Evolutionary conservation across 2,329 filamentous ascomycete genomes (phyloP).

Genomic region (Ophiostoma pallidulum): DNA sequence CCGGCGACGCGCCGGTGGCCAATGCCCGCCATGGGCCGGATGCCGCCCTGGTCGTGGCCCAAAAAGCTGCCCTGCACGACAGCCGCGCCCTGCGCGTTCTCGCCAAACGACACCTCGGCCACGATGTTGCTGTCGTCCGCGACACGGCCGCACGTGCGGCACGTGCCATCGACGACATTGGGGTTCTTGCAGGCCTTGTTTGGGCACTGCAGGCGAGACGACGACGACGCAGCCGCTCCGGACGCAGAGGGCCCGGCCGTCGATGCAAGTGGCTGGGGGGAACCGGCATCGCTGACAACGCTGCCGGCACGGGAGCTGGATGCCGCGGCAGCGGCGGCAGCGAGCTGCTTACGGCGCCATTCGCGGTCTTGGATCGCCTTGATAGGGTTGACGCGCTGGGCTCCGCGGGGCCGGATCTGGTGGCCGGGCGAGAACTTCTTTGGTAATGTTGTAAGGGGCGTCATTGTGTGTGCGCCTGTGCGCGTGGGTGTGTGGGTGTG

Average conservation of each 20-base stretch:
- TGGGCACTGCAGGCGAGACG: constrained; percentile 36
- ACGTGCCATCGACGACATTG: constrained; percentile 58
- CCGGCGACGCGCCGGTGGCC: constrained; percentile 48
- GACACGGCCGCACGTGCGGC: constrained; percentile 75
- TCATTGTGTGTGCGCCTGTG: constrained; percentile 1
- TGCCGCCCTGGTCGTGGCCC: constrained; percentile 73
- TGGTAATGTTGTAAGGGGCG: constrained; percentile 17
- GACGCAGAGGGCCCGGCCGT: too few relatives aligned
- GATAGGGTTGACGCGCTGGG: constrained; percentile 33
- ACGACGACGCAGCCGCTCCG: constrained; percentile 19
- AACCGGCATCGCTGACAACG: constrained; percentile 5
- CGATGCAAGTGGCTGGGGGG: neutral
- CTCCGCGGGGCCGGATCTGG: constrained; percentile 18
- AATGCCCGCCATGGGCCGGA: constrained; percentile 52
- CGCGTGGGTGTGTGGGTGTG: too few relatives aligned
- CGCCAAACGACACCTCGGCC: constrained; percentile 83
- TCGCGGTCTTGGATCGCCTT: constrained; percentile 44
- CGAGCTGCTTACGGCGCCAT: constrained; percentile 32
- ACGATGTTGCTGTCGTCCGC: constrained; percentile 84
- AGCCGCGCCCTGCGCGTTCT: constrained; percentile 75
- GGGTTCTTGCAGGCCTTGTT: constrained; percentile 53
- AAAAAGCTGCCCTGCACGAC: constrained; percentile 87
- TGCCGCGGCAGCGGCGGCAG: constrained; percentile 18
- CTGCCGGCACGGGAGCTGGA: constrained; percentile 4
- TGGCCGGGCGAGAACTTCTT: constrained; percentile 18